phyloP scores from a whole-genome alignment of 768 basidiomycete genomes.

The Tylopilus plumbeoviolaceoides region DNA sequence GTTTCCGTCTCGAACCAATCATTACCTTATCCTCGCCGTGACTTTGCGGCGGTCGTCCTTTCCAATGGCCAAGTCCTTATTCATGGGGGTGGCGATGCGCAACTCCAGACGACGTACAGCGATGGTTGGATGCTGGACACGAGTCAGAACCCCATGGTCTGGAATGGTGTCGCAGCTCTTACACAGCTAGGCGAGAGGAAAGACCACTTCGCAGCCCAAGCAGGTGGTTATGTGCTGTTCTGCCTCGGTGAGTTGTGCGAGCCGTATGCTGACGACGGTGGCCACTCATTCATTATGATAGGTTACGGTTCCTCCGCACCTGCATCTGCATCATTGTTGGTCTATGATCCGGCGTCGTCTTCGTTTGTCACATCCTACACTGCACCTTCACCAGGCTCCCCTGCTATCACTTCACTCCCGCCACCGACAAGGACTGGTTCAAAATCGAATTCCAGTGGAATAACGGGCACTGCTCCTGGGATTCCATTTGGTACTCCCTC shows the following conservation, averaged over 20 bases:
- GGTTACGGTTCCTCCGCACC: conserved; percentile 32
- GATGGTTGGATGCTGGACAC: conserved; percentile 75
- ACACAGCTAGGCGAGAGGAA: conserved; percentile 57
- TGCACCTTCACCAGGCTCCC: conserved; percentile 29
- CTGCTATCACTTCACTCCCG: conserved; percentile 33
- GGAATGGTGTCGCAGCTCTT: conserved; percentile 50
- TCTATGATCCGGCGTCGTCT: conserved; percentile 43
- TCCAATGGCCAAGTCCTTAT: conserved; percentile 58
- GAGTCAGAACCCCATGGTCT: conserved; percentile 50
- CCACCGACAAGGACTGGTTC: conserved; percentile 31
- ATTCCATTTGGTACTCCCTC: conserved; percentile 14
- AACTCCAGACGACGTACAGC: conserved; percentile 46
- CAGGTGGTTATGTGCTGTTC: conserved; percentile 63
- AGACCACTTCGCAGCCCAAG: conserved; percentile 70
- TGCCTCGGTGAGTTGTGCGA: conserved; percentile 59
- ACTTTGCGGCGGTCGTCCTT: conserved; percentile 53
- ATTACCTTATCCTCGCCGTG: conserved; percentile 57
- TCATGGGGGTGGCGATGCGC: conserved; percentile 71
- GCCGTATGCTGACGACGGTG: neutral
- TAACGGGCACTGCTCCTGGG: conserved; percentile 4
- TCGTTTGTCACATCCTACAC: conserved; percentile 42
- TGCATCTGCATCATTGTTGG: conserved; percentile 48
- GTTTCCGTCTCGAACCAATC: conserved; percentile 36
- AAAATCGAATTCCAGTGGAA: conserved; percentile 6
- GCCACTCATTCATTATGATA: conserved; percentile 7